Base-by-base conservation (phyloP, 2,329 filamentous ascomycete genomes). In the Penicillium sp. region DNA sequence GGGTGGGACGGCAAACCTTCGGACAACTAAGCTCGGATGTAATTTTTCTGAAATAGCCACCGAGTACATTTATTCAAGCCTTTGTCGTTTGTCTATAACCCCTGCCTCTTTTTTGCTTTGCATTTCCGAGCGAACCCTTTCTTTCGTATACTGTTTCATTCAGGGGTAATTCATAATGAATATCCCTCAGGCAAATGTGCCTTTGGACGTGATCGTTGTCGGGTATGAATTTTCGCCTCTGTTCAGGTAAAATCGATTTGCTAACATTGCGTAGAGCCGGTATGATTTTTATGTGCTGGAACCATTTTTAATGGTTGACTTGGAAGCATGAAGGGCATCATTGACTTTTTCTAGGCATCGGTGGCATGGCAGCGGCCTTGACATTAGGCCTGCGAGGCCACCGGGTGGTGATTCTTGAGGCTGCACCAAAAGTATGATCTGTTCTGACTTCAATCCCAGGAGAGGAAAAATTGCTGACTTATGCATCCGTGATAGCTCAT, bases 331-430 rank as follows among this genome's bases (percentile, higher is more conserved):
- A 3, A 49, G 29, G 5, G 16, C 27, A 37, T 5, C 21, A 35
- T 48, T 59, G 29, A 58, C 58, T 26, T 61, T 41, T 33, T 31
- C 35, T 52, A 74, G 72, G 72, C 19, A 73, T 75, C 56, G 72
- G 71, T 24, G 72, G 72, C 19, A 67, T 74, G 63, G 71, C 72
- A 4, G 67, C 72, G 19, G 72, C 72, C 35, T 56, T 74, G 26
- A 71, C 71, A 26, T 55, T 75, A 31, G 72, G 72, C 31, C 51
- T 68, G 47, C 61, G 68, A 59, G 72, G 72, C 22, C 72, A 75
- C 55, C 59, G 65, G 58, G 70, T 74, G 26, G 58, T 61, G 8
- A 55, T 75, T 26, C 61, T 75, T 13, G 72, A 75, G 59, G 64
- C 70, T 14, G 71, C 70, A 4, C 67, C 67, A 6, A 70, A 74